phyloP scores from a whole-genome alignment of 495 filamentous ascomycete species.

The Astrocystis sublimbata region DNA sequence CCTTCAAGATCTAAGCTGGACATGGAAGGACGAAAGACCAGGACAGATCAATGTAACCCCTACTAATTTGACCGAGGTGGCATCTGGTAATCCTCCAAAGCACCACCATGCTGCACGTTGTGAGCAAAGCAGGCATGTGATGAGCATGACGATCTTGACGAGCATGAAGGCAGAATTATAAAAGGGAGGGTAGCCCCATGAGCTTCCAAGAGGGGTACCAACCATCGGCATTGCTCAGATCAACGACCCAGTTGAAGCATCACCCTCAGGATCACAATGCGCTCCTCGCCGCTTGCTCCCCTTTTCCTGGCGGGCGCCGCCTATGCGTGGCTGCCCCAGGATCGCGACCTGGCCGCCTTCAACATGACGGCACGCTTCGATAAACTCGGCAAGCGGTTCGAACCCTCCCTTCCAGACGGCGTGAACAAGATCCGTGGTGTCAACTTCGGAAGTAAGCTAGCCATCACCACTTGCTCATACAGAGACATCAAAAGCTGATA shows the following conservation, averaged over 20 bases:
- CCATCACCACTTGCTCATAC: background rate
- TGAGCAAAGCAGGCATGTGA: too few relatives aligned
- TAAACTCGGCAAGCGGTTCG: conserved; percentile 27
- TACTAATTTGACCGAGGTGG: conserved; percentile 4
- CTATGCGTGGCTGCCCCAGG: conserved; percentile 27
- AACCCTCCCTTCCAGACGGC: conserved; percentile 21
- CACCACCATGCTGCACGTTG: background rate
- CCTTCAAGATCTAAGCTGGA: too few relatives aligned
- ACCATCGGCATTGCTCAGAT: background rate
- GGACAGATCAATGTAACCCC: background rate
- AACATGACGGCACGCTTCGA: conserved; percentile 27
- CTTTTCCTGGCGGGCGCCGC: conserved; percentile 21
- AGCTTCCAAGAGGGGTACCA: background rate
- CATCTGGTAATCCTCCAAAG: background rate
- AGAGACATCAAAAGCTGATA: background rate
- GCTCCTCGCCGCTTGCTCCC: conserved; percentile 21
- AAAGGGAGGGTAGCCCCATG: background rate
- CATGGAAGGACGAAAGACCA: background rate
- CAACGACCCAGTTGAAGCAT: background rate
- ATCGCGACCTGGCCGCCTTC: conserved; percentile 27
- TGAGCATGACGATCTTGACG: background rate
- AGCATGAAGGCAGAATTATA: background rate
- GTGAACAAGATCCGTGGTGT: conserved; percentile 32
- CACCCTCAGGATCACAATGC: conserved; percentile 20
- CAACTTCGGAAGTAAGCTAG: conserved; percentile 27